Percentiles rank a stretch among this genome's conserved stretches.
Conservation (phyloP, 1,139 yeast genomes). For the Torulaspora globosa region DNA sequence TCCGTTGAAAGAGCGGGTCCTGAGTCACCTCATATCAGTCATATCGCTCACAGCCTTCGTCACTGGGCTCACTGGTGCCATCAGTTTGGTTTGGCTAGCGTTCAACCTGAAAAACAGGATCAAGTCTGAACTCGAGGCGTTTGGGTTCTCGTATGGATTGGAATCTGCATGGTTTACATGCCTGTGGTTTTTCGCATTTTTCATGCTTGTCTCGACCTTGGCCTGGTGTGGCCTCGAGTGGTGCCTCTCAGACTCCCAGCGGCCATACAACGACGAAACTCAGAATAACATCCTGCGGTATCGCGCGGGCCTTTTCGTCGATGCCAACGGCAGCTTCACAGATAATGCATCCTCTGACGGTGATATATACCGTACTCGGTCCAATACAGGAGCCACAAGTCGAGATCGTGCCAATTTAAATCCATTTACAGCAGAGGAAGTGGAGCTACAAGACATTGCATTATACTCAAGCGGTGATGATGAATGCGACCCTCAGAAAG, state of each 20-base stretch:
- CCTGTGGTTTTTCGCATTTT: constrained; percentile 24
- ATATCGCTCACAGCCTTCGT: constrained; percentile 25
- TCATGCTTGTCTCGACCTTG: constrained; percentile 21
- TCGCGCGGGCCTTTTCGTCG: constrained; percentile 15
- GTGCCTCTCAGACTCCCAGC: constrained; percentile 28
- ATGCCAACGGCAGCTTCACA: constrained; percentile 4
- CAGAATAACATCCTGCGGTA: constrained; percentile 16
- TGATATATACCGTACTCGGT: background rate
- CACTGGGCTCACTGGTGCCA: constrained; percentile 22
- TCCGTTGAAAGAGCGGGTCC: constrained; percentile 20
- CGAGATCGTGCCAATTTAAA: background rate
- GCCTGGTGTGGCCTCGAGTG: constrained; percentile 37
- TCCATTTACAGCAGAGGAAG: constrained; percentile 14
- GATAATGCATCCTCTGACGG: background rate
- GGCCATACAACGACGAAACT: constrained; percentile 16
- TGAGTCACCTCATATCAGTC: constrained; percentile 28
- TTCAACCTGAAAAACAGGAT: constrained; percentile 24
- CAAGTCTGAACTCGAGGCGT: constrained; percentile 24
- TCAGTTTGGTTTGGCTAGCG: constrained; percentile 22
- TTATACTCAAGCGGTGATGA: constrained; percentile 22
- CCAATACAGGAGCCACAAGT: background rate
- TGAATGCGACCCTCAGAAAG: constrained; percentile 16
- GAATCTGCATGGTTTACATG: constrained; percentile 30
- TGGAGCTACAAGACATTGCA: constrained; percentile 27
- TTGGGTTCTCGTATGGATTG: constrained; percentile 30